A percentile compares a stretch with the other conserved stretches of the same genome.
These are phyloP conservation scores for Eustoma russellianum DNA, from an alignment of 257 asterid species.

Conservation along the genomic window DNA sequence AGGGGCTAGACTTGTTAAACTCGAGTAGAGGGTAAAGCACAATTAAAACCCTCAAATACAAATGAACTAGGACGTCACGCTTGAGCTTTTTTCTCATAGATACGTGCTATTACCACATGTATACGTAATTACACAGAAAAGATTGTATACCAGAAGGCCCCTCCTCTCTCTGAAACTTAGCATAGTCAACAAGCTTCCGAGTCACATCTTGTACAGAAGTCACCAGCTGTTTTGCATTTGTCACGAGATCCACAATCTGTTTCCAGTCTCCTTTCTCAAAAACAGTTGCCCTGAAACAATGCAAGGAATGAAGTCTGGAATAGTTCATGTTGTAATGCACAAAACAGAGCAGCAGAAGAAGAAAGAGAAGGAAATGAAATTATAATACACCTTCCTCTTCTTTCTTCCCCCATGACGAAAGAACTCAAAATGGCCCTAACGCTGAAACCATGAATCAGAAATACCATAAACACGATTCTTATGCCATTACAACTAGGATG, in stretches of 20 bases:
- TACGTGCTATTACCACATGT: too few relatives aligned
- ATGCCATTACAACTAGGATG: too few relatives aligned
- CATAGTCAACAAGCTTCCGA: slow-evolving; percentile 68
- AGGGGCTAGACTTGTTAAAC: too few relatives aligned
- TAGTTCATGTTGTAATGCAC: neutral
- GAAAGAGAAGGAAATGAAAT: neutral
- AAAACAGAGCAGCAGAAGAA: neutral
- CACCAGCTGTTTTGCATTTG: slow-evolving; percentile 84
- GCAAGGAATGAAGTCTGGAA: slow-evolving; percentile 1
- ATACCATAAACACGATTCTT: too few relatives aligned
- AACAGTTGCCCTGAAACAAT: slow-evolving; percentile 48
- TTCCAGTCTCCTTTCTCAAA: slow-evolving; percentile 84
- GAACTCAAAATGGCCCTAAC: too few relatives aligned
- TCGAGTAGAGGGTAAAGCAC: too few relatives aligned
- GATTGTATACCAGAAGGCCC: slow-evolving; percentile 29
- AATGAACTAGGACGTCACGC: too few relatives aligned
- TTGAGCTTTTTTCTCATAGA: too few relatives aligned
- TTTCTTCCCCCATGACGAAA: too few relatives aligned
- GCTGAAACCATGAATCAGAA: too few relatives aligned
- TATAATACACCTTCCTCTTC: neutral
- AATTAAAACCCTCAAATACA: too few relatives aligned
- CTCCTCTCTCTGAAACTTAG: slow-evolving; percentile 54
- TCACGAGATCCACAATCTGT: slow-evolving; percentile 63
- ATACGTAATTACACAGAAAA: too few relatives aligned
- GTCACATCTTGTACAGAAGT: slow-evolving; percentile 83